phyloP scores from a whole-genome alignment of 345 rosid species.

The Eucalyptus microcorys region DNA sequence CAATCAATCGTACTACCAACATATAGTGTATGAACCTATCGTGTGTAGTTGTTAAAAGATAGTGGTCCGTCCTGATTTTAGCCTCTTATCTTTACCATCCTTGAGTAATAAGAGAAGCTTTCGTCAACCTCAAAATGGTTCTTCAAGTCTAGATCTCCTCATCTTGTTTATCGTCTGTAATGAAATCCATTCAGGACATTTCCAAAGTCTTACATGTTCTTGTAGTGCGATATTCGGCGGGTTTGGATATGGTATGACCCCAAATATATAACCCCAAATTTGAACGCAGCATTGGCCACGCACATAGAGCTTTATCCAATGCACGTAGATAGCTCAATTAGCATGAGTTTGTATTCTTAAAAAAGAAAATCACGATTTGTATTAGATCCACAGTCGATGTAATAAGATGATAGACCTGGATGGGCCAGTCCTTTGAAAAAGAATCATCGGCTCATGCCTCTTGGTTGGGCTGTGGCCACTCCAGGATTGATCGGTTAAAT shows the following conservation, averaged over 20 bases:
- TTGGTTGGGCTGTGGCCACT: not conserved
- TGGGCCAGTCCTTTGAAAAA: not conserved
- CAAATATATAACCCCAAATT: not conserved
- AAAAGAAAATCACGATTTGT: fast-evolving
- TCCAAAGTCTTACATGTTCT: not conserved
- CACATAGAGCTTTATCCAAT: fast-evolving
- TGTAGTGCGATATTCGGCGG: not conserved
- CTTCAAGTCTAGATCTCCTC: not conserved
- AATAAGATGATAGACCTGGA: not conserved
- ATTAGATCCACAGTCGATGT: not conserved
- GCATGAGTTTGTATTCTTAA: not conserved
- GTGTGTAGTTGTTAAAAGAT: fast-evolving
- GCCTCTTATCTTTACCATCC: not conserved
- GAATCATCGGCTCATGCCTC: not conserved
- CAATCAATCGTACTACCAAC: not conserved
- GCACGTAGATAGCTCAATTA: fast-evolving
- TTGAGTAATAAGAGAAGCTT: not conserved
- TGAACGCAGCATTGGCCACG: fast-evolving
- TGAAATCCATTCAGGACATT: not conserved
- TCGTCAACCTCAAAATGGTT: not conserved
- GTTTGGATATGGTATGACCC: not conserved
- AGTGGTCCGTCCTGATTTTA: not conserved
- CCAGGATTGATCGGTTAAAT: not conserved
- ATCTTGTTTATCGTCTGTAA: not conserved
- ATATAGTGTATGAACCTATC: fast-evolving